These are phyloP conservation scores for Colletotrichum costaricense DNA, from an alignment of 2,329 filamentous ascomycete species.

Conservation along the genomic window DNA sequence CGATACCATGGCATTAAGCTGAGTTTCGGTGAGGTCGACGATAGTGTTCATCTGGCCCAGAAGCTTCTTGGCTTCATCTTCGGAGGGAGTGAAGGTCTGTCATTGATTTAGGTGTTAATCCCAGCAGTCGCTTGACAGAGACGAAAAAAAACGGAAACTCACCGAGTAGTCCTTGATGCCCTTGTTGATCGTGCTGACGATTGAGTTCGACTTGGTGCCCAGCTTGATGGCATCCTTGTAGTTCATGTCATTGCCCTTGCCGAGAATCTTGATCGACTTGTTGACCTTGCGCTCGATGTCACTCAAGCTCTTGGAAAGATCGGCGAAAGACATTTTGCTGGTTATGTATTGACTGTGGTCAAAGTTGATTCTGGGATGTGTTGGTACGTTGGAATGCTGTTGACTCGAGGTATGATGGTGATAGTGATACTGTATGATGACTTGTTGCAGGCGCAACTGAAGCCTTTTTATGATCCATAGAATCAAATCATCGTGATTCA, in stretches of 20 bases:
- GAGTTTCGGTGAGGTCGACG: slow-evolving; percentile 17
- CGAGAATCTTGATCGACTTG: slow-evolving; percentile 28
- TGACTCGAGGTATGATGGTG: background rate
- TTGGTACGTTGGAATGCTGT: background rate
- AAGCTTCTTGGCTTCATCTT: slow-evolving; percentile 26
- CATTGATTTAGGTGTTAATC: background rate
- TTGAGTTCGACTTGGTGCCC: slow-evolving; percentile 22
- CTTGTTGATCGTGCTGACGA: slow-evolving; percentile 23
- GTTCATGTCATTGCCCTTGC: slow-evolving; percentile 24
- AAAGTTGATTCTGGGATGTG: background rate
- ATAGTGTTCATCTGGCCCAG: slow-evolving; percentile 20
- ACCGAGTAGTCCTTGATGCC: slow-evolving; percentile 26
- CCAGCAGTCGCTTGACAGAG: too few relatives aligned
- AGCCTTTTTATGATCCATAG: slow-evolving; percentile 13
- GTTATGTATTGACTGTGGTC: background rate
- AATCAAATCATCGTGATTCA: slow-evolving; percentile 20
- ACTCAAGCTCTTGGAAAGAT: slow-evolving; percentile 28
- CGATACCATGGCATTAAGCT: slow-evolving; percentile 21
- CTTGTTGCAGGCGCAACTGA: rapidly evolving
- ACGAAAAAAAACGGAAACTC: background rate
- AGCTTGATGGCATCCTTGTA: slow-evolving; percentile 32
- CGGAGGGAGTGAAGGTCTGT: slow-evolving; percentile 6
- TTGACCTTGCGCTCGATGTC: slow-evolving; percentile 31
- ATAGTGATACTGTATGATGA: rapidly evolving
- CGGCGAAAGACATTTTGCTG: slow-evolving; percentile 22